Evolutionary conservation across 1,139 yeast genomes (phyloP).

Genomic region (Pichia kudriavzevii): DNA sequence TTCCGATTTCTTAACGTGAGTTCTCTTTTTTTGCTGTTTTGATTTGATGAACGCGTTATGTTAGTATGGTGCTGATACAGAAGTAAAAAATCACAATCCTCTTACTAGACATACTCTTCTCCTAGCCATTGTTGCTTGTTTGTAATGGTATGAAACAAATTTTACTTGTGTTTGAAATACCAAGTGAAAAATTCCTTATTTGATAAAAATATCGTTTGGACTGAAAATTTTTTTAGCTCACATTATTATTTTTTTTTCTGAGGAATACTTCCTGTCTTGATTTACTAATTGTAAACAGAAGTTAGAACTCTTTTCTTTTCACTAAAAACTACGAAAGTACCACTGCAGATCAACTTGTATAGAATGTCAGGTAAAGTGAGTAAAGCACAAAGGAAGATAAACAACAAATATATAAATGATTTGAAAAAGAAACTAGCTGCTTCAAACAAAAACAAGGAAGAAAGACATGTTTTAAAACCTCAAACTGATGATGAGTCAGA

Average conservation of each 20-base stretch:
- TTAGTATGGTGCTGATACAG: conserved; percentile 4
- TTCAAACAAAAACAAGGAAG: conserved; percentile 14
- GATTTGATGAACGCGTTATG: not conserved
- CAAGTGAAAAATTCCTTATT: not conserved
- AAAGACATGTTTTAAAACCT: conserved; percentile 15
- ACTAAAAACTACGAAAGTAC: too few species aligned
- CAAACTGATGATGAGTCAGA: conserved; percentile 15
- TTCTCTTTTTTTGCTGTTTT: conserved; percentile 60
- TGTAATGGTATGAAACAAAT: not conserved
- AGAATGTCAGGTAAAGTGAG: conserved; percentile 5
- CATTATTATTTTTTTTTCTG: too few species aligned
- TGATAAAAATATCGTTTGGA: not conserved
- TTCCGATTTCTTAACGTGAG: conserved; percentile 61
- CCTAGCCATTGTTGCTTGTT: conserved; percentile 34
- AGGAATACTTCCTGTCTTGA: too few species aligned
- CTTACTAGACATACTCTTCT: conserved; percentile 33
- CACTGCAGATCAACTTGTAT: too few species aligned
- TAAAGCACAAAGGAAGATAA: conserved; percentile 12
- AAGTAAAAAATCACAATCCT: too few species aligned
- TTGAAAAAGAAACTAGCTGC: conserved; percentile 19
- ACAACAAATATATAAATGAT: conserved; percentile 17
- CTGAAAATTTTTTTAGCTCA: conserved; percentile 1
- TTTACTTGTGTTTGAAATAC: too few species aligned
- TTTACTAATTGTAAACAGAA: too few species aligned
- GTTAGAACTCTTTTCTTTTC: too few species aligned